A percentile compares a stretch with the other conserved stretches of the same genome.
Conservation (phyloP, 2,329 filamentous ascomycete genomes). For the Diplodia corticola region DNA sequence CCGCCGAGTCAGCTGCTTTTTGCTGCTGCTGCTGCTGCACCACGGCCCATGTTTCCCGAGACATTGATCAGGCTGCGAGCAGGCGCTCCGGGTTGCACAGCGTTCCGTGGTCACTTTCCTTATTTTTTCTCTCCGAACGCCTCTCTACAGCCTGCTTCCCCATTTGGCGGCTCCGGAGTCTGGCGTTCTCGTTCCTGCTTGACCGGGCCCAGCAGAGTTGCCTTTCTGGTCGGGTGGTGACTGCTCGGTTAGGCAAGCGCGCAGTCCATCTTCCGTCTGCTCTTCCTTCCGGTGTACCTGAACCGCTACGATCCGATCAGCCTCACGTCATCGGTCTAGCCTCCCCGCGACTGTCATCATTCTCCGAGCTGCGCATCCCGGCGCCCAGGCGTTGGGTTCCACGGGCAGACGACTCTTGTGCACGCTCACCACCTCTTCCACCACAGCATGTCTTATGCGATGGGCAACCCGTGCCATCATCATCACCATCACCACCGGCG, state of each 20-base stretch:
- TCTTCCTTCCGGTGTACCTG: background rate
- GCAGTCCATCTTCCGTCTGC: background rate
- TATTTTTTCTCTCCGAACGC: background rate
- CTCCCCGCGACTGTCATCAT: background rate
- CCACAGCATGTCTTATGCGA: too few relatives aligned
- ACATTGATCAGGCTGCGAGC: background rate
- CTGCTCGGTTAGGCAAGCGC: background rate
- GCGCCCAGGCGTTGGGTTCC: background rate
- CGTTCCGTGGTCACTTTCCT: background rate
- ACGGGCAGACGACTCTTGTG: background rate
- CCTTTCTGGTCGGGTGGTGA: background rate
- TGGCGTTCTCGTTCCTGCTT: background rate
- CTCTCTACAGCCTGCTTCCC: background rate
- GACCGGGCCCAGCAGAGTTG: too few relatives aligned
- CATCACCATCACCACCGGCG: too few relatives aligned
- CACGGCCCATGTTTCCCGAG: conserved; percentile 9
- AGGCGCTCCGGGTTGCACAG: background rate
- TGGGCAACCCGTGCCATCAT: too few relatives aligned
- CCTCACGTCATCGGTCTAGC: background rate
- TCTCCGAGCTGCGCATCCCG: background rate
- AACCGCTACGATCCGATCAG: background rate
- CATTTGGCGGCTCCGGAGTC: background rate
- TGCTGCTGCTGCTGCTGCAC: conserved; percentile 2
- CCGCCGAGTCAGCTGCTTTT: conserved; percentile 1
- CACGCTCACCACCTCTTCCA: background rate